A percentile compares a stretch with the other conserved stretches of the same genome.
Evolutionary conservation across 495 filamentous ascomycete species (phyloP).

Genomic region (Aspergillus haitiensis): DNA sequence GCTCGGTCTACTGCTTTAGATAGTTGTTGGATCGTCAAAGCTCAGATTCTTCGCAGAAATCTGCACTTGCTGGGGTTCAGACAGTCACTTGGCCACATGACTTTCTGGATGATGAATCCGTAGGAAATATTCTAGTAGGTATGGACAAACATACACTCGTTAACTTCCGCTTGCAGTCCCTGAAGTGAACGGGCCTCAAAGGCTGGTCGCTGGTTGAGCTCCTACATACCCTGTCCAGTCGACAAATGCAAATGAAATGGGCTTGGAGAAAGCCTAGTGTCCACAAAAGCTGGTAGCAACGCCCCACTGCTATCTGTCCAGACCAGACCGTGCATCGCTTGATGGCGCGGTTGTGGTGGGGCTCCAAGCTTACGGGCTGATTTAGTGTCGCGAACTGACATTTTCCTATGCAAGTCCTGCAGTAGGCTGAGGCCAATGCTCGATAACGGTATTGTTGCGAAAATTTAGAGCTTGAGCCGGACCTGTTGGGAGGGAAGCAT

Average conservation of each 20-base stretch:
- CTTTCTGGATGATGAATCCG: slow-evolving; percentile 1
- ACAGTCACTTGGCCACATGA: slow-evolving; percentile 12
- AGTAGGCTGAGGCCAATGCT: slow-evolving; percentile 17
- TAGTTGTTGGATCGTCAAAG: slow-evolving; percentile 9
- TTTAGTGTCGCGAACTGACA: slow-evolving; percentile 20
- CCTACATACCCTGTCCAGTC: slow-evolving; percentile 7
- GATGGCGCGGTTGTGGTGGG: slow-evolving; percentile 16
- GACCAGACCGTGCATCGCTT: slow-evolving; percentile 16
- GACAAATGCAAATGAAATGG: neutral
- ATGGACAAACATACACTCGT: neutral
- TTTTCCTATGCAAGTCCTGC: slow-evolving; percentile 12
- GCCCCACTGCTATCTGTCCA: slow-evolving; percentile 13
- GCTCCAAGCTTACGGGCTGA: slow-evolving; percentile 16
- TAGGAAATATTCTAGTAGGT: neutral
- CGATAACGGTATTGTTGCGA: slow-evolving; percentile 14
- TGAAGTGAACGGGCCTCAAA: slow-evolving; percentile 7
- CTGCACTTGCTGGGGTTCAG: slow-evolving; percentile 2
- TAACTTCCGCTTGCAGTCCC: slow-evolving; percentile 11
- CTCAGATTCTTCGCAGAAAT: slow-evolving; percentile 18
- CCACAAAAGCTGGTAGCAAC: slow-evolving; percentile 12
- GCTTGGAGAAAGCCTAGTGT: neutral
- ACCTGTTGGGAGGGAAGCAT: neutral
- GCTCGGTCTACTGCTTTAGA: slow-evolving; percentile 3
- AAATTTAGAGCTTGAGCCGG: slow-evolving; percentile 10
- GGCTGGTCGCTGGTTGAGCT: neutral